phyloP scores from a whole-genome alignment of 805 yeast genomes.

The Dipodascus albidus region DNA sequence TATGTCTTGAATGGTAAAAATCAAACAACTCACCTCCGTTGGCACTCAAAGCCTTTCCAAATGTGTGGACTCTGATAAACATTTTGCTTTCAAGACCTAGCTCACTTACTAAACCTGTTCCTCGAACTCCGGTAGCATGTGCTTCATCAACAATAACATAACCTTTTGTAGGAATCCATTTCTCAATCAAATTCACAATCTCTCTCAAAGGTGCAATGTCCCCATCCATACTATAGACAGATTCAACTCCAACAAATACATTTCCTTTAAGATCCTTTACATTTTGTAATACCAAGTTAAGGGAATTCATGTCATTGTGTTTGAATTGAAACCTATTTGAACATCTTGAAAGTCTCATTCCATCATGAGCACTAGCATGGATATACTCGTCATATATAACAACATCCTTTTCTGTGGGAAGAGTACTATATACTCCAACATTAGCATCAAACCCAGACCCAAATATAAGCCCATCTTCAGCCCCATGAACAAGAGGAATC shows the following conservation, averaged over 20 bases:
- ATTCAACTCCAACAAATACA: background rate
- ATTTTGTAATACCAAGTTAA: constrained; percentile 2
- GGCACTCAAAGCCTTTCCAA: constrained; percentile 17
- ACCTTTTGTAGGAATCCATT: constrained; percentile 32
- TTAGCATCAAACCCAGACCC: constrained; percentile 20
- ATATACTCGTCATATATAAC: constrained; percentile 17
- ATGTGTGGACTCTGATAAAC: constrained; percentile 15
- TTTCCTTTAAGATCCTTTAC: background rate
- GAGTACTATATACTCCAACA: constrained; percentile 13
- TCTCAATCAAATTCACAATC: constrained; percentile 3
- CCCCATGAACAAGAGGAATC: constrained; percentile 14
- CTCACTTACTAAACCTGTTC: constrained; percentile 41
- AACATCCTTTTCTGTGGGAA: constrained; percentile 16
- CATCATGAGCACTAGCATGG: constrained; percentile 20
- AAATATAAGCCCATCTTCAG: constrained; percentile 14
- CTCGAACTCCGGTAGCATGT: constrained; percentile 81
- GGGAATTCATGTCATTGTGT: constrained; percentile 12
- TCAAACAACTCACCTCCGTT: constrained; percentile 14
- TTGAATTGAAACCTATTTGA: constrained; percentile 4
- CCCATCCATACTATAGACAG: constrained; percentile 19
- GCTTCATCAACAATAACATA: constrained; percentile 81
- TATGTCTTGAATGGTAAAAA: too few species aligned
- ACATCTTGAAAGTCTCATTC: constrained; percentile 15
- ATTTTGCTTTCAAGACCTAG: constrained; percentile 11
- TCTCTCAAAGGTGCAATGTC: constrained; percentile 13